A percentile compares a stretch with the other conserved stretches of the same genome.
Evolutionary conservation across 2,329 filamentous ascomycete species (phyloP).

Genomic region (Lachnellula subtilissima): DNA sequence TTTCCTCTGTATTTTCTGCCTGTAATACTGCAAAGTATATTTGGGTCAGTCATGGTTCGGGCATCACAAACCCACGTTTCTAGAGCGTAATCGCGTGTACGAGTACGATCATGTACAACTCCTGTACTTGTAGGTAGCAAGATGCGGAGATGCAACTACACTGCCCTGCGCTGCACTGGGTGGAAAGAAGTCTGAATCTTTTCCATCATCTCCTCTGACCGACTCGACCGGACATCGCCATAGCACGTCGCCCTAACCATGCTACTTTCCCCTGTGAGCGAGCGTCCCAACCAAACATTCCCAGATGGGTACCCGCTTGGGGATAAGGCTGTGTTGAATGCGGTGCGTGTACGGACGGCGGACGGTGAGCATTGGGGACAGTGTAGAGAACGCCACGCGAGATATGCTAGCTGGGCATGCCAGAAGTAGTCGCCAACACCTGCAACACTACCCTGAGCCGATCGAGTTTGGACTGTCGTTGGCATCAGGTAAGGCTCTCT

Average conservation of each 20-base stretch:
- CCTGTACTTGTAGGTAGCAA: not conserved
- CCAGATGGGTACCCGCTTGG: slow-evolving; percentile 6
- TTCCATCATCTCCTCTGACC: slow-evolving; percentile 1
- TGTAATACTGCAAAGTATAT: not conserved
- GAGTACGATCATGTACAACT: not conserved
- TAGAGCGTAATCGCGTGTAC: not conserved
- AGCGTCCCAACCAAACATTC: slow-evolving; percentile 11
- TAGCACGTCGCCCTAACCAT: slow-evolving; percentile 8
- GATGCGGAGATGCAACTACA: not conserved
- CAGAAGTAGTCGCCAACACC: not conserved
- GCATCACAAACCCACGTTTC: not conserved
- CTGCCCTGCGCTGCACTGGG: not conserved
- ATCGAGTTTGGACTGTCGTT: not conserved
- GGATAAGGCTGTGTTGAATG: slow-evolving; percentile 19
- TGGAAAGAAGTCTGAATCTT: slow-evolving; percentile 6
- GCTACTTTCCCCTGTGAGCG: slow-evolving; percentile 6
- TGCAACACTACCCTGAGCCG: not conserved
- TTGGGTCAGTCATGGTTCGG: not conserved
- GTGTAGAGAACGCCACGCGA: not conserved
- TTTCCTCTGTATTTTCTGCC: not conserved
- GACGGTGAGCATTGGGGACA: slow-evolving; percentile 6
- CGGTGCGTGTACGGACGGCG: slow-evolving; percentile 7
- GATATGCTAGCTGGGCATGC: not conserved
- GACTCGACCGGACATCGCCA: slow-evolving; percentile 14
- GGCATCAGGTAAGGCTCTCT: not conserved